A percentile compares a stretch with the other conserved stretches of the same genome.
Conservation (phyloP, 163 green algal species). For the Volvox carteri region DNA sequence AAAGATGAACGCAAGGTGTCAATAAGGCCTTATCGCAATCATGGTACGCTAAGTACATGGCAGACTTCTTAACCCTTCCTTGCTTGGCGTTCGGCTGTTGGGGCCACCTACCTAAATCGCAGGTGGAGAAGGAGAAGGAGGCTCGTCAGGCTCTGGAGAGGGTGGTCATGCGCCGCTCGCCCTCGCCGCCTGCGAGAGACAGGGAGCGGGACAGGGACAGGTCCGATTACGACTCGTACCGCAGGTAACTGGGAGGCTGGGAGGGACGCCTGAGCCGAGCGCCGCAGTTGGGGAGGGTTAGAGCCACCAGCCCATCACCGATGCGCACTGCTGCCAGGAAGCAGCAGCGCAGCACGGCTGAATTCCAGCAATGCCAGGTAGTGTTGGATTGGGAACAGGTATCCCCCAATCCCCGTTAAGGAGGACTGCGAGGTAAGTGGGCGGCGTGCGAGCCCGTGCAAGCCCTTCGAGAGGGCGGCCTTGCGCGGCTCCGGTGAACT, state of each 20-base stretch:
- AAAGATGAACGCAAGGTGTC: too few species aligned
- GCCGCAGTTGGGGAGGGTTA: background rate
- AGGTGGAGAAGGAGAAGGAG: constrained; percentile 56
- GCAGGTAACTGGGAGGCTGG: constrained; percentile 15
- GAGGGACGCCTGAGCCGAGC: background rate
- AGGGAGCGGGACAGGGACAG: background rate
- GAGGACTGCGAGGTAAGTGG: too few species aligned
- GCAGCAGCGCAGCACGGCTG: background rate
- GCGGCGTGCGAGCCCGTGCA: too few species aligned
- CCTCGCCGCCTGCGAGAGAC: constrained; percentile 37
- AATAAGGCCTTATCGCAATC: too few species aligned
- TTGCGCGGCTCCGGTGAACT: too few species aligned
- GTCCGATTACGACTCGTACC: background rate
- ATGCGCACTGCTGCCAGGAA: background rate
- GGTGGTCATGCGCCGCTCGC: constrained; percentile 55
- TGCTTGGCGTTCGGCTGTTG: background rate
- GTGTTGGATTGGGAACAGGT: background rate
- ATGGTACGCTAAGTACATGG: too few species aligned
- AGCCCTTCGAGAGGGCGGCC: too few species aligned
- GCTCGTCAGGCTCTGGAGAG: constrained; percentile 37
- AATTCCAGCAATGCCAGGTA: too few species aligned
- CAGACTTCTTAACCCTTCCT: too few species aligned
- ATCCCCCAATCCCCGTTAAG: too few species aligned
- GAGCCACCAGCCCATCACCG: background rate
- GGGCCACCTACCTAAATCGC: background rate